Evolutionary conservation across 148 eudicot genomes (phyloP).

Genomic region (Persicaria maculosa): DNA sequence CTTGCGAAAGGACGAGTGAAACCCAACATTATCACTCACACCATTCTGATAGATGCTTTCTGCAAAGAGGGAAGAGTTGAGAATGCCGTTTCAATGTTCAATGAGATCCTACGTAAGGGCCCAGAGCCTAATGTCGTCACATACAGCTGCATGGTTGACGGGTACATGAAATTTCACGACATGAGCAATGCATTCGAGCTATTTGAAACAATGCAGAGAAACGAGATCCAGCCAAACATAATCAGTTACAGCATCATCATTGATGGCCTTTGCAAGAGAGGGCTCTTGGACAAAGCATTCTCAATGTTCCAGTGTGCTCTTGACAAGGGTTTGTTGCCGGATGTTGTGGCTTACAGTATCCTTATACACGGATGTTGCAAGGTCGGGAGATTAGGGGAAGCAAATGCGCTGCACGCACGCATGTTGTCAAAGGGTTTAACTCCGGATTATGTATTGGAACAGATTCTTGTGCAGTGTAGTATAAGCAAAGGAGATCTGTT

Average conservation of each 20-base stretch:
- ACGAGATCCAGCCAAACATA: constrained; percentile 40
- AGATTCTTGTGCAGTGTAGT: neutral
- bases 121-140: constrained; percentile 45
- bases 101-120: constrained; percentile 35
- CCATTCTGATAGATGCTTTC: constrained; percentile 44
- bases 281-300: constrained; percentile 40
- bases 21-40: constrained; percentile 35
- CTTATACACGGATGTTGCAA: constrained; percentile 50
- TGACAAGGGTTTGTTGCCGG: constrained; percentile 35
- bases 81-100: constrained; percentile 40
- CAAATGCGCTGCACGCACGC: constrained; percentile 23
- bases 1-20: constrained; percentile 17
- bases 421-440: constrained; percentile 36
- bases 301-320: constrained; percentile 29
- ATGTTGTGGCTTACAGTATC: constrained; percentile 50
- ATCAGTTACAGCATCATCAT: constrained; percentile 59
- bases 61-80: constrained; percentile 47
- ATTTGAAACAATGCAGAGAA: constrained; percentile 42
- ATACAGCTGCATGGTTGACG: constrained; percentile 52
- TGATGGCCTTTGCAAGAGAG: constrained; percentile 59
- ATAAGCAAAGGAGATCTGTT: neutral
- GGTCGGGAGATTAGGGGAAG: constrained; percentile 39
- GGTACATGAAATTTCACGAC: constrained; percentile 31
- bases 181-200: constrained; percentile 36
- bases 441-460: constrained; percentile 20